Conservation (phyloP, 2,329 filamentous ascomycete species). For the Nemania sp. region DNA sequence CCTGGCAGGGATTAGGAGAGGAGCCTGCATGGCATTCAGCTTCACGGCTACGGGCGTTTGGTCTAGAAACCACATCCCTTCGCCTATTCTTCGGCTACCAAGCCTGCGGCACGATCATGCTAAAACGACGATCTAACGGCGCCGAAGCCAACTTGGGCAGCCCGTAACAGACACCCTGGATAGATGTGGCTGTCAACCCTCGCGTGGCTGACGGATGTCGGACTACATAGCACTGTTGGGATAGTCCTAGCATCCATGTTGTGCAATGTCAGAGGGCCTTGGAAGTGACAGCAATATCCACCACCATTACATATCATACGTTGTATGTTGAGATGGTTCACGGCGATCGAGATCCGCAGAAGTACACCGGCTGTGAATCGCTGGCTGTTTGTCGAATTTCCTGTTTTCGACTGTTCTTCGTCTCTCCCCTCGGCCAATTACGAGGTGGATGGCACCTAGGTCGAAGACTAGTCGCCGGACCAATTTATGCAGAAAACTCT, state of each 20-base stretch:
- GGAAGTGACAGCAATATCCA: not conserved
- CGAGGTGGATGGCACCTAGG: not conserved
- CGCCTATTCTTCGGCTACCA: too few relatives aligned
- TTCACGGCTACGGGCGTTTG: not conserved
- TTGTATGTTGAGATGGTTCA: constrained; percentile 1
- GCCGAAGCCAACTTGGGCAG: constrained; percentile 10
- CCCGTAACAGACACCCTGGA: constrained; percentile 6
- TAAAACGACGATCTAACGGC: constrained; percentile 26
- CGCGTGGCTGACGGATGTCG: constrained; percentile 24
- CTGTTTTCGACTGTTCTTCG: constrained; percentile 9
- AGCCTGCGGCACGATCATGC: constrained; percentile 9
- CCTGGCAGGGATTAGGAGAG: constrained; percentile 5
- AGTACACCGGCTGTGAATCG: constrained; percentile 1
- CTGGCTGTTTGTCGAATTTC: not conserved
- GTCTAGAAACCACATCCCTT: too few relatives aligned
- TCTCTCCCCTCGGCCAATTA: not conserved
- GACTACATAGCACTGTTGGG: constrained; percentile 16
- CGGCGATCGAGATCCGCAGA: constrained; percentile 24
- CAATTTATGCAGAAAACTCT: not conserved
- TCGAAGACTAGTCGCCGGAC: not conserved
- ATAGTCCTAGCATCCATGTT: not conserved
- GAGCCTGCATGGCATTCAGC: not conserved
- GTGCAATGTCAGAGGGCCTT: constrained; percentile 9
- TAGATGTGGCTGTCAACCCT: constrained; percentile 21
- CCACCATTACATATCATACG: constrained; percentile 5